These are phyloP conservation scores for Volvox reticuliferus DNA, from an alignment of 139 green algal genomes.

Conservation along the genomic window DNA sequence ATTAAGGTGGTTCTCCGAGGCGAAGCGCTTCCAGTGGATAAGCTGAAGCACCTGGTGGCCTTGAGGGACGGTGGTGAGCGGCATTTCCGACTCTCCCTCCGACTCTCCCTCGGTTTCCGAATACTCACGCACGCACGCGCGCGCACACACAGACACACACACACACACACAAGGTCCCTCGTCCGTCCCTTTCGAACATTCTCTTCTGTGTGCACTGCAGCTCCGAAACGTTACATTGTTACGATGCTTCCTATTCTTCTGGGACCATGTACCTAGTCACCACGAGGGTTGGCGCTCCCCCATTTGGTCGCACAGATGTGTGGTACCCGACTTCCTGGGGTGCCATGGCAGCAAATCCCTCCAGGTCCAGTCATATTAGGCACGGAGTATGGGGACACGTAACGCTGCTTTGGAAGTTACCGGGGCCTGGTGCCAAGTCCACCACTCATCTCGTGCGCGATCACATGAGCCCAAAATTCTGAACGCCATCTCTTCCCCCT, in stretches of 20 bases:
- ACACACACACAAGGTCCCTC: not conserved
- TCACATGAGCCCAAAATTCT: too few relatives aligned
- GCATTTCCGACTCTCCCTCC: too few relatives aligned
- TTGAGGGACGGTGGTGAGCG: conserved; percentile 27
- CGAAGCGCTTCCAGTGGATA: not conserved
- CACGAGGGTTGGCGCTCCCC: too few relatives aligned
- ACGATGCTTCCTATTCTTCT: too few relatives aligned
- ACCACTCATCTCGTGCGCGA: not conserved
- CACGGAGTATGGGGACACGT: not conserved
- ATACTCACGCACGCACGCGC: not conserved
- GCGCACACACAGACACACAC: not conserved
- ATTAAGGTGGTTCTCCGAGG: conserved; percentile 13
- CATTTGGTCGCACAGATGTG: too few relatives aligned
- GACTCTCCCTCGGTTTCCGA: not conserved
- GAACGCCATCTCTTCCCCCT: not conserved
- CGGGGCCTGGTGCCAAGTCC: not conserved
- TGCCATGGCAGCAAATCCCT: not conserved
- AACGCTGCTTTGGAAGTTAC: not conserved
- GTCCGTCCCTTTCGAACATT: not conserved
- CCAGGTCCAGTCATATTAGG: not conserved
- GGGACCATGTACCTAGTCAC: too few relatives aligned
- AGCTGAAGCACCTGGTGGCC: not conserved
- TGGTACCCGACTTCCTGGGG: not conserved
- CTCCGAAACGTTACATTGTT: too few relatives aligned
- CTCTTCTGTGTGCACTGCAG: not conserved